phyloP scores from a whole-genome alignment of 2,329 filamentous ascomycete species.

The Aspergillus luchuensis region DNA sequence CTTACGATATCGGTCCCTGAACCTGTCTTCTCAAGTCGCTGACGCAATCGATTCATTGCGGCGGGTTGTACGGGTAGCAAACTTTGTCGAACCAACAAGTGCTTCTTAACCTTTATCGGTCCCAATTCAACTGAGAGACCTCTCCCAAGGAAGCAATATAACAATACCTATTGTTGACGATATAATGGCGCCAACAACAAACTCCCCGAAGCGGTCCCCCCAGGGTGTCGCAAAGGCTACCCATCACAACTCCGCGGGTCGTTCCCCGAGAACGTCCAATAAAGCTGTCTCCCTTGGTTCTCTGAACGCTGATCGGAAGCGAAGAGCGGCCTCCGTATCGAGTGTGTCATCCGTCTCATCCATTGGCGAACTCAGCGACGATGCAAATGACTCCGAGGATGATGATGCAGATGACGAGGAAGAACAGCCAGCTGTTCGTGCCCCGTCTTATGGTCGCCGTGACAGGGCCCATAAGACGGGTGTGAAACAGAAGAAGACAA shows the following conservation, averaged over 20 bases:
- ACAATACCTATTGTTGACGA: constrained; percentile 15
- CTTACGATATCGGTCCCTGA: constrained; percentile 10
- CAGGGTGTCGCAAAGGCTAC: constrained; percentile 30
- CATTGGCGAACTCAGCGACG: constrained; percentile 39
- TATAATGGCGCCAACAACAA: constrained; percentile 30
- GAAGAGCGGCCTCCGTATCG: constrained; percentile 39
- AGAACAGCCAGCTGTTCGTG: constrained; percentile 43
- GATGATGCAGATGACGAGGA: constrained; percentile 46
- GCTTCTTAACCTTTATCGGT: constrained; percentile 4
- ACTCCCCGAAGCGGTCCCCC: constrained; percentile 32
- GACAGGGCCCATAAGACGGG: constrained; percentile 44
- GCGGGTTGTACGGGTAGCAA: constrained; percentile 21
- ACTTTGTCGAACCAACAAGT: constrained; percentile 18
- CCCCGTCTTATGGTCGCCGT: constrained; percentile 46
- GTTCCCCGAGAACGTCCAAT: constrained; percentile 28
- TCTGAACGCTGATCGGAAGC: constrained; percentile 32
- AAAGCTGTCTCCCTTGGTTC: constrained; percentile 27
- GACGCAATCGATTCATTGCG: constrained; percentile 25
- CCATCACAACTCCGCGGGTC: constrained; percentile 16
- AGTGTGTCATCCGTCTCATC: constrained; percentile 42
- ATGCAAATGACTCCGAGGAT: constrained; percentile 42
- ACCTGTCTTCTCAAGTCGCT: constrained; percentile 16
- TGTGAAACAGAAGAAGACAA: constrained; percentile 38
- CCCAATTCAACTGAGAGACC: constrained; percentile 5
- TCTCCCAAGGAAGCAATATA: not conserved